phyloP scores from a whole-genome alignment of 2,329 filamentous ascomycete genomes.

The Trichoderma semiorbis region DNA sequence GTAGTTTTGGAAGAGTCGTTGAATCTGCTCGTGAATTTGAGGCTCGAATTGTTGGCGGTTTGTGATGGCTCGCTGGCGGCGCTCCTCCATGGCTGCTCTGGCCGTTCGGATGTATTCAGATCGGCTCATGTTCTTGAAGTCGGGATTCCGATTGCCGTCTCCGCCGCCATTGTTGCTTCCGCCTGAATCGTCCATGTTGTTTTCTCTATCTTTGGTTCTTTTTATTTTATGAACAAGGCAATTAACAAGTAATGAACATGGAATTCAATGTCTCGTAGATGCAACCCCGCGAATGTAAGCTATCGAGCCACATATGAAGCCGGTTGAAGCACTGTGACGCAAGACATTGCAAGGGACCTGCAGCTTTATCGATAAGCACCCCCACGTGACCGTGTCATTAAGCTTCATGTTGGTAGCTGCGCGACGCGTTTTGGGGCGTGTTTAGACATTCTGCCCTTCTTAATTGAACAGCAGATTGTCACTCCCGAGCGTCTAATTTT shows the following conservation, averaged over 20 bases:
- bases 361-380: slow-evolving; percentile 30
- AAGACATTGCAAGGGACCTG: slow-evolving; percentile 14
- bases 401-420: slow-evolving; percentile 14
- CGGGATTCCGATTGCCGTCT: slow-evolving; percentile 27
- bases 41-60: slow-evolving; percentile 31
- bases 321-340: slow-evolving; percentile 15
- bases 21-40: slow-evolving; percentile 31
- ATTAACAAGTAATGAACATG: not conserved
- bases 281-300: slow-evolving; percentile 3
- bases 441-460: slow-evolving; percentile 11
- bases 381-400: slow-evolving; percentile 26
- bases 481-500: not conserved
- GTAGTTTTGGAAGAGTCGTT: slow-evolving; percentile 32
- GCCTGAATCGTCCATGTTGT: slow-evolving; percentile 21
- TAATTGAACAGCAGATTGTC: not conserved
- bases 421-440: slow-evolving; percentile 18
- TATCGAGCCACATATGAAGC: not conserved
- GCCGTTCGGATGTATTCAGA: slow-evolving; percentile 24
- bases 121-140: slow-evolving; percentile 22
- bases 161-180: slow-evolving; percentile 5
- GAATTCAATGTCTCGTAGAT: not conserved
- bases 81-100: slow-evolving; percentile 33
- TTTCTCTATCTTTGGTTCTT: not conserved
- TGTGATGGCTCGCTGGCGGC: slow-evolving; percentile 29
- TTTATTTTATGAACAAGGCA: not conserved